Base-by-base conservation (phyloP, 768 basidiomycete genomes). In the Lentinula aciculospora region DNA sequence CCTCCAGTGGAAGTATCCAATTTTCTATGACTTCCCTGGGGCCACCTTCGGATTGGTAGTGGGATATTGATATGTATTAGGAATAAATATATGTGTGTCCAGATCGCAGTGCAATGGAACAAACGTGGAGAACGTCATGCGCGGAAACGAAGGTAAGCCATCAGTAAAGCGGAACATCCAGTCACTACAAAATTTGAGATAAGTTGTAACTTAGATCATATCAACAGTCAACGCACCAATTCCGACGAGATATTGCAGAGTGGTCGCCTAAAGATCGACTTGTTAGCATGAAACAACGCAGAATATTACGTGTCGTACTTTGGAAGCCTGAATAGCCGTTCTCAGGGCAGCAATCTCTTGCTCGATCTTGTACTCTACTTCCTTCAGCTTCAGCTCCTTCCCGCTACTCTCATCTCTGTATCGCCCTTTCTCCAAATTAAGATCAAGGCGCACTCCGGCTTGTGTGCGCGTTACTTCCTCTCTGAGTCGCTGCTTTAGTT, bases 311-410 rank as follows among this genome's bases (percentile, higher is more conserved):
- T 4, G 36, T 59, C 76, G 32, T 57, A 85, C 89, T 82, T 94
- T 94, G 55, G 89, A 89, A 0, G 89, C 84, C 67, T 94, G 91
- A 32, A 93, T 92, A 6, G 85, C 77, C 1, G 92, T 95, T 56
- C 90, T 77, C 54, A 97, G 69, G 2, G 83, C 85, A 8, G 94
- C 92, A 67, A 96, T 96, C 72, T 98, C 94, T 67, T 92, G 91
- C 71, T 99, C 96, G 63, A 98, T 98, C 68, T 92, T 76, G 3
- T 96, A 98, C 66, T 98, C 96, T 17, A 98, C 94, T 70, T 99
- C 96, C 70, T 93, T 94, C 67, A 98, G 91, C 82, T 98, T 98
- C 53, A 95, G 75, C 66, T 97, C 94, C 66, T 98, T 92, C 39
- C 85, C 84, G 63, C 85, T 88, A 62, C 85, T 86, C 76, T 98